Evolutionary conservation across 768 basidiomycete genomes (phyloP), one percentile per base, ranked within the genome.

Genomic region (Leccinum imitatum): DNA sequence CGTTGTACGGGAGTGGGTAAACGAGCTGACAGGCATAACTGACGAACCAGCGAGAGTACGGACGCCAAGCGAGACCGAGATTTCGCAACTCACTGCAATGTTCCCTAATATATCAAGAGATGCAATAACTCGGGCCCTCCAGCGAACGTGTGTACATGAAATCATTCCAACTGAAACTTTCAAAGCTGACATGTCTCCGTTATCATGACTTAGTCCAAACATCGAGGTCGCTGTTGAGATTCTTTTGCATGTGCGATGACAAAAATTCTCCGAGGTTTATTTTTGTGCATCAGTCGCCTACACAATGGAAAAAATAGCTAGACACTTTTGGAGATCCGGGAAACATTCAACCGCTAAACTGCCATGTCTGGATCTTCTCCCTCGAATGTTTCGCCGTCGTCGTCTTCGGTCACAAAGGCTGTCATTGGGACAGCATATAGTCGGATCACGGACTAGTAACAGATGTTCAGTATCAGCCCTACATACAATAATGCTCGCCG

Each of bases 401-500:
- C 91, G 44, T 93, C 93, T 61, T 89, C 88, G 8, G 81, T 86
- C 17, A 89, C 89, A 75, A 98, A 97, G 15, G 95, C 86, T 55
- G 86, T 84, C 68, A 84, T 74, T 3, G 96, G 96, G n/a, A 98
- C 93, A 53, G 91, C 81, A 77, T 98, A 99, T 37, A 99, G 76
- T 57, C 95, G 90, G 72, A 98, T 88, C 67, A 96, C 90, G 54
- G 95, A 90, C 96, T 98, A 69, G n/a, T 19, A 19, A 53, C 66
- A 9, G 56, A 51, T 50, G 25, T 50, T 64, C 67, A 46, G 19
- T 14, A 27, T 74, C 27, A 67, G 58, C 11, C 10, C 19, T 19
- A 46, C 44, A 46, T 31, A 14, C 13, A 21, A 8, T 33, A 52
- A 37, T 52, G 50, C 30, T 33, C 27, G 21, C 17, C 47, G 46